Conservation (phyloP, 2,329 filamentous ascomycete genomes). For the Verticillium isaacii region DNA sequence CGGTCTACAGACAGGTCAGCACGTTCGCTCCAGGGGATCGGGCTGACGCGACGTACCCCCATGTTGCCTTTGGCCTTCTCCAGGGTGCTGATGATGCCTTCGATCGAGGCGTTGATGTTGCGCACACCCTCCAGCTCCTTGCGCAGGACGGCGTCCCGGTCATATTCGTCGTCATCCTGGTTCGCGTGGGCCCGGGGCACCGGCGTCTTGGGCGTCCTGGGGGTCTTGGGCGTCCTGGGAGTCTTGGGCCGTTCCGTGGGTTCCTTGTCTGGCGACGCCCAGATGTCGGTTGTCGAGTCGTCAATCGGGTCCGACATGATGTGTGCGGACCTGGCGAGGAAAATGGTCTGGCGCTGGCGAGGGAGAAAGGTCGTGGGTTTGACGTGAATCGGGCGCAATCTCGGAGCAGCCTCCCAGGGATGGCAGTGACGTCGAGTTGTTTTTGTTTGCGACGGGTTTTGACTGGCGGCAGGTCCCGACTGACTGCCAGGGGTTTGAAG, state of each 20-base stretch:
- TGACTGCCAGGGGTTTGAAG: neutral
- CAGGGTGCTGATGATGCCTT: constrained; percentile 68
- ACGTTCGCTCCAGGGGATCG: neutral
- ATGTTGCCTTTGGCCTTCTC: constrained; percentile 73
- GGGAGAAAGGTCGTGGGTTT: neutral
- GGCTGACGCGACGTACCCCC: constrained; percentile 46
- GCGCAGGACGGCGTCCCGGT: constrained; percentile 69
- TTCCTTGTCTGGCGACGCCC: constrained; percentile 37
- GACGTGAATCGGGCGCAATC: neutral
- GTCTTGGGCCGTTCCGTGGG: constrained; percentile 31
- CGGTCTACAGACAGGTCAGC: constrained; percentile 51
- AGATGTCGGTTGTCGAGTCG: constrained; percentile 43
- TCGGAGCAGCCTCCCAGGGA: neutral
- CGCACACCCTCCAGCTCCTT: constrained; percentile 79
- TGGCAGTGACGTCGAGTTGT: constrained; percentile 7
- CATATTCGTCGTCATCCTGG: constrained; percentile 37
- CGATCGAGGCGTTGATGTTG: constrained; percentile 83
- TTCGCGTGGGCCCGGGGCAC: constrained; percentile 37
- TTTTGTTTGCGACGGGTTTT: constrained; percentile 3
- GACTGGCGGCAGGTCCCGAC: neutral
- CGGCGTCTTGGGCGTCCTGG: constrained; percentile 40
- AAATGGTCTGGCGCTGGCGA: neutral
- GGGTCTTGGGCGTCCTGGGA: constrained; percentile 35
- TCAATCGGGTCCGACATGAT: constrained; percentile 40
- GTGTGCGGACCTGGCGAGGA: neutral